These are phyloP conservation scores for Solanum sitiens DNA, from an alignment of 257 asterid genomes.

Conservation along the genomic window DNA sequence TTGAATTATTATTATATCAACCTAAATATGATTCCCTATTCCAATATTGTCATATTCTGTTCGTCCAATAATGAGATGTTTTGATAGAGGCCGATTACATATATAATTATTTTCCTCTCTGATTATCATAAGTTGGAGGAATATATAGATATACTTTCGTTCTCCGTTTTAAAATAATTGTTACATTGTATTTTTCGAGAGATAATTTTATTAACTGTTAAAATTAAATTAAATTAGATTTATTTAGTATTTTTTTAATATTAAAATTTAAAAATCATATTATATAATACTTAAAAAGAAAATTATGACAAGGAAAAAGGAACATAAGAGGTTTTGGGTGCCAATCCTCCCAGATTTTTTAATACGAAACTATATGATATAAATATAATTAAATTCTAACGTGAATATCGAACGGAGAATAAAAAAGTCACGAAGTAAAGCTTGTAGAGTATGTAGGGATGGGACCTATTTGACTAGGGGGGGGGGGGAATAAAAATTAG, in stretches of 20 bases:
- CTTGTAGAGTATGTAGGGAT: neutral
- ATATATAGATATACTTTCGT: neutral
- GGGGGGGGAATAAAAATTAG: neutral
- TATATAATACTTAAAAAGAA: neutral
- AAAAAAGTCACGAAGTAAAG: neutral
- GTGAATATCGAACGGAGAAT: accelerated
- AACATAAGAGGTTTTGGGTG: neutral
- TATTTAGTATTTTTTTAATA: too few species aligned
- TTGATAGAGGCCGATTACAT: neutral
- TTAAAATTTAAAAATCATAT: too few species aligned
- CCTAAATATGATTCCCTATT: neutral
- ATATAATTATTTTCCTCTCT: neutral
- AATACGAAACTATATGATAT: accelerated
- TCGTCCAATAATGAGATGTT: neutral
- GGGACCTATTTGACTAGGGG: neutral
- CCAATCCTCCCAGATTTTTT: accelerated
- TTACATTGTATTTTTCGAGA: too few species aligned
- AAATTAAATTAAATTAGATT: too few species aligned
- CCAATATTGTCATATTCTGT: neutral
- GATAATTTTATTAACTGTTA: too few species aligned
- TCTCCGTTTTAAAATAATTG: too few species aligned
- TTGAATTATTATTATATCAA: neutral
- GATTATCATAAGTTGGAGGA: neutral
- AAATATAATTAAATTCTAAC: accelerated
- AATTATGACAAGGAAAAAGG: neutral